Evolutionary conservation across 2,329 filamentous ascomycete species (phyloP).

Genomic region (Phyllosticta ampelicida): DNA sequence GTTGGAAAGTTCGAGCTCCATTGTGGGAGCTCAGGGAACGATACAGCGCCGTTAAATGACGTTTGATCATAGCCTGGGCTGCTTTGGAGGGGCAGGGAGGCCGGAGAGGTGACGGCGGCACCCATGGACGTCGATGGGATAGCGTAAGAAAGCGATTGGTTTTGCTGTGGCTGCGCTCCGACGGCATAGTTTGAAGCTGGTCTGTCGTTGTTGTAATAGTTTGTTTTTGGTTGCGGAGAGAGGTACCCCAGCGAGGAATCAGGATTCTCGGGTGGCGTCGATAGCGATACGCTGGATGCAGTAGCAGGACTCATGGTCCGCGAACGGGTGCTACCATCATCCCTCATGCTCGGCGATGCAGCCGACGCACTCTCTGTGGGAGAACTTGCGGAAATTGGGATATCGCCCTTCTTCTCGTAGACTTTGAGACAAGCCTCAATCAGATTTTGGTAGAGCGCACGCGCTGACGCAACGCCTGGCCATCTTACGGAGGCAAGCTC

Average conservation of each 20-base stretch:
- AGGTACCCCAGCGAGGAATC: constrained; percentile 28
- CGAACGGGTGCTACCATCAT: constrained; percentile 34
- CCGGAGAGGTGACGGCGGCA: constrained; percentile 1
- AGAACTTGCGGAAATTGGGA: constrained; percentile 37
- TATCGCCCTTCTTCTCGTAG: constrained; percentile 55
- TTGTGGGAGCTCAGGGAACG: constrained; percentile 26
- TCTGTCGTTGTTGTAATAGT: constrained; percentile 15
- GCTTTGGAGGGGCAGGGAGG: background rate
- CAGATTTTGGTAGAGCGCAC: constrained; percentile 77
- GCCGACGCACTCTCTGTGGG: constrained; percentile 37
- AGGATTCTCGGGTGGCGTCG: constrained; percentile 25
- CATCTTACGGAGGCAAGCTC: constrained; percentile 73
- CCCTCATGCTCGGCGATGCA: constrained; percentile 21
- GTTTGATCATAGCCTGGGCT: constrained; percentile 8
- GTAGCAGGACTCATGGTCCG: constrained; percentile 35
- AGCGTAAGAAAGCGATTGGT: constrained; percentile 4
- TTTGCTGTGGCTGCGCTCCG: constrained; percentile 16
- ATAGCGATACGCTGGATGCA: constrained; percentile 27
- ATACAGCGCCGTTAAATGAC: constrained; percentile 23
- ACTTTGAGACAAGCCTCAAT: constrained; percentile 78
- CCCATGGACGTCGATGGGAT: constrained; percentile 14
- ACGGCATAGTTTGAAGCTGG: constrained; percentile 13
- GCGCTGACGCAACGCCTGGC: constrained; percentile 79
- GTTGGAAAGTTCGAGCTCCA: constrained; percentile 28
- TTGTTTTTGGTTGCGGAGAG: constrained; percentile 21